Conservation (phyloP, 208 protist species). For the Acanthamoeba quina region DNA sequence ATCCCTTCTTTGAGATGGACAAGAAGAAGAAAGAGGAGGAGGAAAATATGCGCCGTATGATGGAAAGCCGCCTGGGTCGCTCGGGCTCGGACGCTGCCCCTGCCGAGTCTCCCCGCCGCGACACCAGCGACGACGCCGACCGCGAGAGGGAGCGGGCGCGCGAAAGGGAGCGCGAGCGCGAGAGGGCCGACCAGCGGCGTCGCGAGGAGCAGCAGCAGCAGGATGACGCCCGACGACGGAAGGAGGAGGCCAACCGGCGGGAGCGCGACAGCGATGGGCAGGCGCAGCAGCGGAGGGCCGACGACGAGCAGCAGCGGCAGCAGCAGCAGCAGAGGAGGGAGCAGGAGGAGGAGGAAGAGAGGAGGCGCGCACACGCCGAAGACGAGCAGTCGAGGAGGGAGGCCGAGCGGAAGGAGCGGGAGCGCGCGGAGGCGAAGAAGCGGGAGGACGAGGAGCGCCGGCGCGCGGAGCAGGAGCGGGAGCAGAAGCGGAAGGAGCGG, state of each 20-base stretch:
- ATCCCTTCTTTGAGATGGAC: constrained; percentile 65
- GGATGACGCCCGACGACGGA: neutral
- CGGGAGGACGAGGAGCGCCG: constrained; percentile 18
- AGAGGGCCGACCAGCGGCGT: constrained; percentile 3
- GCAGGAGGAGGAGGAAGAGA: neutral
- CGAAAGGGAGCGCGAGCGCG: neutral
- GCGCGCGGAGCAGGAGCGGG: constrained; percentile 11
- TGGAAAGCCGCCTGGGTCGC: neutral
- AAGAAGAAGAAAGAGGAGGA: constrained; percentile 65
- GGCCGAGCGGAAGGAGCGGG: neutral
- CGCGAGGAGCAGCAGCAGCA: neutral
- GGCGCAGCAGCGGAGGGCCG: neutral
- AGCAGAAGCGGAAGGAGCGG: constrained; percentile 36
- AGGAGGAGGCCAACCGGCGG: neutral
- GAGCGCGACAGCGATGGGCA: neutral
- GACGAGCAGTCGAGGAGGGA: neutral
- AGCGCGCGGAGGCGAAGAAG: constrained; percentile 23
- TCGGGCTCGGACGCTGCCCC: neutral
- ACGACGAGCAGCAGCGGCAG: neutral
- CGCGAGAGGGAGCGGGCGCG: neutral
- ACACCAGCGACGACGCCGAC: neutral
- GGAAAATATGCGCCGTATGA: constrained; percentile 58
- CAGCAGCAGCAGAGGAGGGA: neutral
- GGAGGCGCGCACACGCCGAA: neutral
- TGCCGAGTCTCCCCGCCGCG: neutral